These are phyloP conservation scores for Stromatinia cepivora DNA, from an alignment of 2,329 filamentous ascomycete genomes.

Conservation along the genomic window DNA sequence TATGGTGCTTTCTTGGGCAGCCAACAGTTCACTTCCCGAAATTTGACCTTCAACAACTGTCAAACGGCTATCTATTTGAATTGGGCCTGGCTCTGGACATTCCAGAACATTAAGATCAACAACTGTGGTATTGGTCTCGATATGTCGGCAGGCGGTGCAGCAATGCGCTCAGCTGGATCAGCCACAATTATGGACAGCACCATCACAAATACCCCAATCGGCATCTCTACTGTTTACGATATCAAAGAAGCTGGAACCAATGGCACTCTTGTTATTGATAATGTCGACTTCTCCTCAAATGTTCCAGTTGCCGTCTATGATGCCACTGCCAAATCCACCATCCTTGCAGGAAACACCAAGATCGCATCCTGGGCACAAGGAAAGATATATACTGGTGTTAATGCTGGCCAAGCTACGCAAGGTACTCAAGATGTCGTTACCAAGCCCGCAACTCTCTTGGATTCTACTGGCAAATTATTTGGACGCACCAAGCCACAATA, in stretches of 20 bases:
- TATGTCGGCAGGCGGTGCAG: slow-evolving; percentile 65
- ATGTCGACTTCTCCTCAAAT: slow-evolving; percentile 74
- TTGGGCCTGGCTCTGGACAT: slow-evolving; percentile 88
- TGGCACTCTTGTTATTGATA: slow-evolving; percentile 82
- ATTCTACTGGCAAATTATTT: slow-evolving; percentile 66
- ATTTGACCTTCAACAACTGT: slow-evolving; percentile 78
- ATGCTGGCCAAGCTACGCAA: slow-evolving; percentile 58
- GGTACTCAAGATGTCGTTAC: slow-evolving; percentile 51
- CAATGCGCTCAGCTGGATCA: slow-evolving; percentile 78
- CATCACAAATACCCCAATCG: slow-evolving; percentile 73
- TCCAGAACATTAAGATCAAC: slow-evolving; percentile 75
- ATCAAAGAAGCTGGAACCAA: slow-evolving; percentile 64
- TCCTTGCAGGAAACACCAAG: slow-evolving; percentile 69
- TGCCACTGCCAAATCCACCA: slow-evolving; percentile 53
- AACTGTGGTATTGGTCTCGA: slow-evolving; percentile 75
- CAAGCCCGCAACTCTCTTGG: slow-evolving; percentile 69
- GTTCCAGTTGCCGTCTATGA: slow-evolving; percentile 67
- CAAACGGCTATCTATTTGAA: slow-evolving; percentile 84
- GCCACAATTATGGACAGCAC: slow-evolving; percentile 79
- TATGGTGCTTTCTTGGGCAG: slow-evolving; percentile 79
- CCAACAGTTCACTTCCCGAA: slow-evolving; percentile 85
- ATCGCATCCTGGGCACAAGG: slow-evolving; percentile 79
- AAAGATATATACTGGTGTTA: slow-evolving; percentile 59
- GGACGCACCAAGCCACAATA: slow-evolving; percentile 91
- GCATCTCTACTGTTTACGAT: slow-evolving; percentile 74